phyloP scores from a whole-genome alignment of 148 eudicot species.

The Suaeda aralocaspica region DNA sequence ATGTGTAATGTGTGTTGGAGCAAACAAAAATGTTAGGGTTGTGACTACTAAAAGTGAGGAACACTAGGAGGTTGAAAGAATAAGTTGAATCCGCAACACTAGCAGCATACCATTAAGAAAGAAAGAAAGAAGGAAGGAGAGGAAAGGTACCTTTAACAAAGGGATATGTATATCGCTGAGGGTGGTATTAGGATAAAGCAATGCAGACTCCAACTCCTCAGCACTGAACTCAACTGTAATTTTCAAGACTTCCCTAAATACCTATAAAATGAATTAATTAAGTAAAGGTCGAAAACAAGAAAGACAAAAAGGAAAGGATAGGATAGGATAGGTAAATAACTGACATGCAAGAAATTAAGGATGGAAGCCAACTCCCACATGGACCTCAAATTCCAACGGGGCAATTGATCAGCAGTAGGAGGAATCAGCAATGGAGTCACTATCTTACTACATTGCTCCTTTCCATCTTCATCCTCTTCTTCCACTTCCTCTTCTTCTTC shows the following conservation, averaged over 20 bases:
- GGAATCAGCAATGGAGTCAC: slow-evolving; percentile 60
- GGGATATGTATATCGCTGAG: slow-evolving; percentile 87
- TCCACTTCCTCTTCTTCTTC: slow-evolving; percentile 36
- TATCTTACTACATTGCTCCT: slow-evolving; percentile 52
- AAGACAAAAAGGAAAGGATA: slow-evolving; percentile 8
- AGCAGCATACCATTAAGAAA: too few relatives aligned
- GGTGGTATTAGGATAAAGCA: slow-evolving; percentile 70
- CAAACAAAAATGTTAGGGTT: too few relatives aligned
- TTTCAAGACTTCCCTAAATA: slow-evolving; percentile 79
- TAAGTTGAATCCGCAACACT: too few relatives aligned
- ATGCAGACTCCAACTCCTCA: slow-evolving; percentile 93
- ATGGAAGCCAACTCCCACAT: slow-evolving; percentile 96
- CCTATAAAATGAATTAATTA: slow-evolving; percentile 40
- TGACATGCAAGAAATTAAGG: slow-evolving; percentile 78
- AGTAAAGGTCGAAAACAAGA: slow-evolving; percentile 10
- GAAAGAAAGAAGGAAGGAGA: too few relatives aligned
- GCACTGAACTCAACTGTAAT: slow-evolving; percentile 77
- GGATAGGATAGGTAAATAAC: slow-evolving; percentile 19
- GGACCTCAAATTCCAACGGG: slow-evolving; percentile 73
- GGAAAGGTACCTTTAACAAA: slow-evolving; percentile 92
- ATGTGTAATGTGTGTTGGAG: too few relatives aligned
- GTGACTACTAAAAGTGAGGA: too few relatives aligned
- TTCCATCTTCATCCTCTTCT: slow-evolving; percentile 34
- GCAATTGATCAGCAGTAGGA: slow-evolving; percentile 58
- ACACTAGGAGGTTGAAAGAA: too few relatives aligned